Evolutionary conservation across 805 yeast species (phyloP).

Genomic region (Metschnikowia anglica): DNA sequence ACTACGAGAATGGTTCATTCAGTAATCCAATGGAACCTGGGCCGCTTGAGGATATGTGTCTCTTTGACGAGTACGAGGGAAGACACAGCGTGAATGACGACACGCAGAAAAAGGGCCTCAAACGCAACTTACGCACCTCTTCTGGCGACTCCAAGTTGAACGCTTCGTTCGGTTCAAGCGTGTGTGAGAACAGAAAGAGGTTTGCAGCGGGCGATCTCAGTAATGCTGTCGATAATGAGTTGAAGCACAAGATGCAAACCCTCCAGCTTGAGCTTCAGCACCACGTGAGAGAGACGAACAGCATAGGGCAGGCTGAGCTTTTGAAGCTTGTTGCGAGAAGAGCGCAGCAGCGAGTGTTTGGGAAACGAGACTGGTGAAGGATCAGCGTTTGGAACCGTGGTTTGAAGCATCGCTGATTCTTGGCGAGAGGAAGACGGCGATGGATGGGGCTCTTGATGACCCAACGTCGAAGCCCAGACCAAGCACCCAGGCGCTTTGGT

Average conservation of each 20-base stretch:
- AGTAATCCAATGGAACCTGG: not conserved
- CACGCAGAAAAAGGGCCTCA: constrained; percentile 18
- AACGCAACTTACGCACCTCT: constrained; percentile 12
- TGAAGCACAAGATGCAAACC: constrained; percentile 17
- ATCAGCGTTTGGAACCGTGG: no score
- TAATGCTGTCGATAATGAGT: constrained; percentile 11
- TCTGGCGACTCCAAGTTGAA: constrained; percentile 10
- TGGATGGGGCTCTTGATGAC: no score
- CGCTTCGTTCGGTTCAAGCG: constrained; percentile 6
- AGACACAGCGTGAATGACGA: constrained; percentile 12
- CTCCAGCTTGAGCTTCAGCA: constrained; percentile 14
- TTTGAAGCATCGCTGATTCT: no score
- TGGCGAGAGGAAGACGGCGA: not conserved
- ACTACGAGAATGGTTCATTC: no score
- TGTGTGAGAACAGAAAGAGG: constrained; percentile 13
- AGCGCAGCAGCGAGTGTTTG: constrained; percentile 17
- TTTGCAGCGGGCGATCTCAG: constrained; percentile 12
- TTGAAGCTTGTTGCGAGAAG: constrained; percentile 9
- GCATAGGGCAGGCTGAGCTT: constrained; percentile 19
- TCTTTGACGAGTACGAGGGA: constrained; percentile 6
- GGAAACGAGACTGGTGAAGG: constrained; percentile 5
- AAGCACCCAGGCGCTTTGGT: no score
- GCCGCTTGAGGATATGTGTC: constrained; percentile 1
- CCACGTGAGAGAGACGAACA: constrained; percentile 8
- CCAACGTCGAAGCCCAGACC: no score